Base-by-base conservation (phyloP, 306 rosid genomes). In the Cucurbita argyrosperma region DNA sequence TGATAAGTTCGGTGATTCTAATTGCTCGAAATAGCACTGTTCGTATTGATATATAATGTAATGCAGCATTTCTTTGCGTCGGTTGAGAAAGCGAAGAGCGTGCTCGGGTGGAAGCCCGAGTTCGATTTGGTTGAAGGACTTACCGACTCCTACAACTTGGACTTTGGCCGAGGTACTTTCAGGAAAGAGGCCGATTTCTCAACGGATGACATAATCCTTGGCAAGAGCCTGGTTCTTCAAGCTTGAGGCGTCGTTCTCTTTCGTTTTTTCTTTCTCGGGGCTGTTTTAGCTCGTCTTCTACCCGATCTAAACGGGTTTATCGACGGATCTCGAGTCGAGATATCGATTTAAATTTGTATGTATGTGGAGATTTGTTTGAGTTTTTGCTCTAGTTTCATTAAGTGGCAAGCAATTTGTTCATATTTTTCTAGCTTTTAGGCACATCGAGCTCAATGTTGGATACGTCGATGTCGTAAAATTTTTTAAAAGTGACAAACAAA, bases 51-150 rank as follows among this genome's bases (percentile, higher is more conserved):
- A 47, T 67, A 14, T 30, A 37, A 72, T 37, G 76, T 35, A 16
- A 42, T 77, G 96, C 88, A 90, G 96, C 99, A 94, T 91, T 94
- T 83, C 87, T 91, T 94, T 80, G 95, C 97, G 57, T 94, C 99
- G 8, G 2, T 91, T 4, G 99, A 94, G 64, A 94, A 94, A 79
- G 89, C 95, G 57, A 85, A 94, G 83, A 84, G 89, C 1, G 91
- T 94, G 75, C 92, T 91, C 58, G 99, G 97, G 43, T 83, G 75
- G 83, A 85, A 87, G 76, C 96, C 96, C 0, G 95, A 91, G n/a
- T 88, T 83, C 38, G 87, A 77, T 6, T 83, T 89, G 71, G 95
- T 94, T 64, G 96, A 87, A 78, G 97, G 99, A 74, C 96, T 94
- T 71, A 60, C 96, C 39, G 96, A 91, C 80, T 94, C 97, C 5